Conservation (phyloP, 2,329 filamentous ascomycete genomes). For the Colletotrichum caudatum region DNA sequence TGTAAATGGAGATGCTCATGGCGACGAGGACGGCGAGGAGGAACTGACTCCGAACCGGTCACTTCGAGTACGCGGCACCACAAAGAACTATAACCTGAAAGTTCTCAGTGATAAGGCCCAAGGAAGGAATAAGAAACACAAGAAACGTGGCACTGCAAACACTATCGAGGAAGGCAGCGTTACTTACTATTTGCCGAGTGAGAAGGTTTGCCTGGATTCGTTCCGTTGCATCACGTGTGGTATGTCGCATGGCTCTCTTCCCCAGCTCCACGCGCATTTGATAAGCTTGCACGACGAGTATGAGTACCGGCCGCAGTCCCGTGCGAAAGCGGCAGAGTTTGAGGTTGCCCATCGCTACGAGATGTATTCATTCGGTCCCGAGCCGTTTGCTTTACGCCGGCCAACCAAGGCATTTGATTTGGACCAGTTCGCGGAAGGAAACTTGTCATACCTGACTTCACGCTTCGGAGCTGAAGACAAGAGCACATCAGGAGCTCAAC, state of each 20-base stretch:
- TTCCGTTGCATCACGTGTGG: slow-evolving; percentile 66
- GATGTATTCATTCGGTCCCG: slow-evolving; percentile 48
- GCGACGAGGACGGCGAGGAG: slow-evolving; percentile 59
- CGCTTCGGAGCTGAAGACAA: slow-evolving; percentile 53
- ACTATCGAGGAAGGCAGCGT: slow-evolving; percentile 57
- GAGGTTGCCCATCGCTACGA: slow-evolving; percentile 52
- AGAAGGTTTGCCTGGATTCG: slow-evolving; percentile 61
- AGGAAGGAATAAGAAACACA: slow-evolving; percentile 63
- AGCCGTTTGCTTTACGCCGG: slow-evolving; percentile 57
- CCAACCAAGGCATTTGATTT: slow-evolving; percentile 60
- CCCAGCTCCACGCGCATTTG: slow-evolving; percentile 64
- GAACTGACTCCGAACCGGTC: slow-evolving; percentile 65
- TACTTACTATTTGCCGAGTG: slow-evolving; percentile 58
- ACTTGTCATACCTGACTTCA: slow-evolving; percentile 59
- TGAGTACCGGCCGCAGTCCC: slow-evolving; percentile 55
- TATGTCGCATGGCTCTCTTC: slow-evolving; percentile 59
- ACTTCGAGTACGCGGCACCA: slow-evolving; percentile 58
- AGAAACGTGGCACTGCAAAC: slow-evolving; percentile 47
- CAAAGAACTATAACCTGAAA: slow-evolving; percentile 71
- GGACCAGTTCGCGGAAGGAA: slow-evolving; percentile 57
- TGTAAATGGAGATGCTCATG: slow-evolving; percentile 47
- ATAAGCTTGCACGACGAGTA: slow-evolving; percentile 59
- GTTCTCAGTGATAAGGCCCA: slow-evolving; percentile 68
- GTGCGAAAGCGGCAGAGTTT: slow-evolving; percentile 52
- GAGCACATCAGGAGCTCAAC: slow-evolving; percentile 23